Evolutionary conservation across 2,329 filamentous ascomycete genomes (phyloP).

Genomic region (Paracoccidioides lutzii): DNA sequence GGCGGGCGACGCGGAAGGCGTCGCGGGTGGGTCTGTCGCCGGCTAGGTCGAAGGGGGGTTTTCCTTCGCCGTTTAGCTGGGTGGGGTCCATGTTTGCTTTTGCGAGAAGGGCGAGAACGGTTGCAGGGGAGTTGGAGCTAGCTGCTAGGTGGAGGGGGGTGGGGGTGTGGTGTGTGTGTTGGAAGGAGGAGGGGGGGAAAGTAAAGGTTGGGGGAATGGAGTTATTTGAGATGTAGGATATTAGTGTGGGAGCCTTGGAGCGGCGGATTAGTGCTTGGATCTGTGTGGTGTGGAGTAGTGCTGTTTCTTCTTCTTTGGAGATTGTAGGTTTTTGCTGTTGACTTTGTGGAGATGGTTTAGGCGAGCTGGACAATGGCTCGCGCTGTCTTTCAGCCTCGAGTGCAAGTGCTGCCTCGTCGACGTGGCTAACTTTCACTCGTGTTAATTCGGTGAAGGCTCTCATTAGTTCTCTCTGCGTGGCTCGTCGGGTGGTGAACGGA

Average conservation of each 20-base stretch:
- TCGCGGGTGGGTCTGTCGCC: slow-evolving; percentile 78
- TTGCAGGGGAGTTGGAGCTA: slow-evolving; percentile 60
- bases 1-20: slow-evolving; percentile 77
- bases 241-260: slow-evolving; percentile 74
- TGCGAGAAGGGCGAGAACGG: slow-evolving; percentile 63
- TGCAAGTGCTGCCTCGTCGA: slow-evolving; percentile 53
- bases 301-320: slow-evolving; percentile 72
- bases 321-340: slow-evolving; percentile 44
- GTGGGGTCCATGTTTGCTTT: slow-evolving; percentile 67
- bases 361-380: slow-evolving; percentile 26
- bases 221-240: slow-evolving; percentile 74
- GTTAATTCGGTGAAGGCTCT: slow-evolving; percentile 89
- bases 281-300: slow-evolving; percentile 73
- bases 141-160: slow-evolving; percentile 79
- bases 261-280: slow-evolving; percentile 77
- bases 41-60: slow-evolving; percentile 72
- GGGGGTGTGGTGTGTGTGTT: slow-evolving; percentile 64
- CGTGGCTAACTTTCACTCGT: slow-evolving; percentile 67
- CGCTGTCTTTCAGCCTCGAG: slow-evolving; percentile 36
- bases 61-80: slow-evolving; percentile 58
- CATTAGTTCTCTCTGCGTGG: slow-evolving; percentile 91
- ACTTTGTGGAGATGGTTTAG: slow-evolving; percentile 21
- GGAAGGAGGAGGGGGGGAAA: slow-evolving; percentile 55
- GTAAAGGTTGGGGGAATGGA: slow-evolving; percentile 55
- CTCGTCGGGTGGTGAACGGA: slow-evolving; percentile 81